These are phyloP conservation scores for Brassica juncea DNA, from an alignment of 345 rosid species.

Conservation along the genomic window DNA sequence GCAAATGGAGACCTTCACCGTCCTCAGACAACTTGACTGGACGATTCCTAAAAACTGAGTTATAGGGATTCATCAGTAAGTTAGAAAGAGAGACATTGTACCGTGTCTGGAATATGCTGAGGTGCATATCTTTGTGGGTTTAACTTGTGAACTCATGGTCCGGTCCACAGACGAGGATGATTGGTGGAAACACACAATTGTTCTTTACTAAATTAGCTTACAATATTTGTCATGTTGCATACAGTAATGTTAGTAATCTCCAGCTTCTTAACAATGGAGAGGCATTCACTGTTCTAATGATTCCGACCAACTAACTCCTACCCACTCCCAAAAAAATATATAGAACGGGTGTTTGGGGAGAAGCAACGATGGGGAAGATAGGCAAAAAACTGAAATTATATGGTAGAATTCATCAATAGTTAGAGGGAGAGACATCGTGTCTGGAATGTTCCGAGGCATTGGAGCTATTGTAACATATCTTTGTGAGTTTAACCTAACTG, in stretches of 20 bases:
- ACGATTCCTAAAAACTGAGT: no score
- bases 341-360: neutral
- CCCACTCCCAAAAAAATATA: neutral
- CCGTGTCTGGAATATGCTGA: slow-evolving; percentile 76
- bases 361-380: slow-evolving; percentile 2
- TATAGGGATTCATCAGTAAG: slow-evolving; percentile 45
- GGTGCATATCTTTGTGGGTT: slow-evolving; percentile 86
- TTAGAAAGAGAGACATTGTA: slow-evolving; percentile 89
- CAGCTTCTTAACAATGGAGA: slow-evolving; percentile 19
- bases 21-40: slow-evolving; percentile 32
- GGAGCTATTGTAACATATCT: slow-evolving; percentile 84
- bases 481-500: slow-evolving; percentile 59
- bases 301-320: slow-evolving; percentile 18
- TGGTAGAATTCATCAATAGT: slow-evolving; percentile 41
- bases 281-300: slow-evolving; percentile 24
- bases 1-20: neutral
- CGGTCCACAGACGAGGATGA: slow-evolving; percentile 52
- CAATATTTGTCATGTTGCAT: slow-evolving; percentile 18
- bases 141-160: slow-evolving; percentile 46
- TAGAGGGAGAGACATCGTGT: slow-evolving; percentile 83
- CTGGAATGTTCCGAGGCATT: slow-evolving; percentile 78
- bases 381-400: slow-evolving; percentile 10
- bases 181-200: neutral
- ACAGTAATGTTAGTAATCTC: slow-evolving; percentile 28
- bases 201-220: slow-evolving; percentile 26